A percentile compares a stretch with the other conserved stretches of the same genome.
Conservation (phyloP, 2,329 filamentous ascomycete species). For the Penicillium vulpinum region DNA sequence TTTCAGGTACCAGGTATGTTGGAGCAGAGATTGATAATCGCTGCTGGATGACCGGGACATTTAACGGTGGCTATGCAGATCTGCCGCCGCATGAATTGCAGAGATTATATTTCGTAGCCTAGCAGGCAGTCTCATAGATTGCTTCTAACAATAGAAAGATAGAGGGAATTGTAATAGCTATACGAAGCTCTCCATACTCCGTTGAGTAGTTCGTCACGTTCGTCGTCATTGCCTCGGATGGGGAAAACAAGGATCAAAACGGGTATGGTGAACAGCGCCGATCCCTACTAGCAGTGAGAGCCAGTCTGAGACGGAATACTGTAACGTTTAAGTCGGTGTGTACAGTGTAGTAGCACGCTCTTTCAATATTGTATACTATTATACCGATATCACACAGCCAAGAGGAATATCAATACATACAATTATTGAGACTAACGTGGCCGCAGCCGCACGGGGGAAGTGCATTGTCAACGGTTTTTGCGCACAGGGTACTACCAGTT, state of each 20-base stretch:
- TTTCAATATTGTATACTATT: not conserved
- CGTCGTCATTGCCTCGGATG: not conserved
- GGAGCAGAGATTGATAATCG: not conserved
- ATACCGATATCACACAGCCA: conserved; percentile 2
- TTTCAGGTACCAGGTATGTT: not conserved
- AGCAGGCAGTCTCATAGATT: conserved; percentile 3
- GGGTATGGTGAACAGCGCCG: not conserved
- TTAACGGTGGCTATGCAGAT: conserved; percentile 11
- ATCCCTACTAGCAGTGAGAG: conserved; percentile 7
- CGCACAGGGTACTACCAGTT: not conserved
- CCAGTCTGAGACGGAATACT: conserved; percentile 1
- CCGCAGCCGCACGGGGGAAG: not conserved
- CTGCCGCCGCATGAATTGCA: not conserved
- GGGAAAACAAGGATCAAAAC: not conserved
- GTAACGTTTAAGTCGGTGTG: not conserved
- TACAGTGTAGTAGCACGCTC: not conserved
- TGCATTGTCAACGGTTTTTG: conserved; percentile 1
- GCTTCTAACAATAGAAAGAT: conserved; percentile 4
- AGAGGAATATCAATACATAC: not conserved
- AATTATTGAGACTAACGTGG: not conserved
- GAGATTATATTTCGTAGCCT: conserved; percentile 8
- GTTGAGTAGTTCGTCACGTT: not conserved
- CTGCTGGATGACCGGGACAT: not conserved
- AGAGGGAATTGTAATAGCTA: not conserved
- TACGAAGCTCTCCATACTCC: not conserved